phyloP scores from a whole-genome alignment of 768 basidiomycete genomes.

The button mushroom (Agaricus bisporus) region DNA sequence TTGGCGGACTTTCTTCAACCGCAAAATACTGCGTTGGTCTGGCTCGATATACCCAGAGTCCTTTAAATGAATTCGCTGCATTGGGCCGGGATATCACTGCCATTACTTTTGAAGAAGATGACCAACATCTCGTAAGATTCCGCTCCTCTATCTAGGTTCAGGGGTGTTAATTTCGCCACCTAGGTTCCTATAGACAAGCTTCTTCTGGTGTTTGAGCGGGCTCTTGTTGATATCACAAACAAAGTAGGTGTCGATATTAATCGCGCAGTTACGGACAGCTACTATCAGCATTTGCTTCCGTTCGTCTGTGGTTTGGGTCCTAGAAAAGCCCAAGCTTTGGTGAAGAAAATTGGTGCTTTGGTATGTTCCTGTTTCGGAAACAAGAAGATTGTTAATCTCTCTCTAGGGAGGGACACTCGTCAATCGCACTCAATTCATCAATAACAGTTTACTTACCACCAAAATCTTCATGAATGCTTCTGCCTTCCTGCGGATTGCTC shows the following conservation, averaged over 20 bases:
- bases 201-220: slow-evolving; percentile 73
- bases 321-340: slow-evolving; percentile 80
- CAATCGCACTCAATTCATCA: slow-evolving; percentile 87
- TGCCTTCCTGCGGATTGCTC: slow-evolving; percentile 83
- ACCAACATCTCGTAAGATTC: slow-evolving; percentile 68
- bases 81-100: slow-evolving; percentile 80
- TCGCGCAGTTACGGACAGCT: slow-evolving; percentile 79
- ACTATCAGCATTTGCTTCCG: slow-evolving; percentile 84
- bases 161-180: not conserved
- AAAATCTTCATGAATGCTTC: slow-evolving; percentile 91
- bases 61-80: slow-evolving; percentile 90
- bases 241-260: slow-evolving; percentile 96
- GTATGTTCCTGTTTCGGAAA: slow-evolving; percentile 36
- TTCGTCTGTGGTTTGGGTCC: slow-evolving; percentile 94
- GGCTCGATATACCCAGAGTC: slow-evolving; percentile 89
- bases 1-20: slow-evolving; percentile 65
- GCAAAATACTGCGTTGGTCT: slow-evolving; percentile 92
- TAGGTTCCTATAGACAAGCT: slow-evolving; percentile 88
- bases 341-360: slow-evolving; percentile 72
- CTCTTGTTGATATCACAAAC: slow-evolving; percentile 86
- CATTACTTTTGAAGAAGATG: slow-evolving; percentile 78
- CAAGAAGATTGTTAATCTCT: slow-evolving; percentile 8
- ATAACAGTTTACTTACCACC: slow-evolving; percentile 70
- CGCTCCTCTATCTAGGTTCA: slow-evolving; percentile 9
- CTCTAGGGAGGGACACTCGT: slow-evolving; percentile 77